phyloP scores from a whole-genome alignment of 768 basidiomycete species.

The Plicaturopsis crispa region DNA sequence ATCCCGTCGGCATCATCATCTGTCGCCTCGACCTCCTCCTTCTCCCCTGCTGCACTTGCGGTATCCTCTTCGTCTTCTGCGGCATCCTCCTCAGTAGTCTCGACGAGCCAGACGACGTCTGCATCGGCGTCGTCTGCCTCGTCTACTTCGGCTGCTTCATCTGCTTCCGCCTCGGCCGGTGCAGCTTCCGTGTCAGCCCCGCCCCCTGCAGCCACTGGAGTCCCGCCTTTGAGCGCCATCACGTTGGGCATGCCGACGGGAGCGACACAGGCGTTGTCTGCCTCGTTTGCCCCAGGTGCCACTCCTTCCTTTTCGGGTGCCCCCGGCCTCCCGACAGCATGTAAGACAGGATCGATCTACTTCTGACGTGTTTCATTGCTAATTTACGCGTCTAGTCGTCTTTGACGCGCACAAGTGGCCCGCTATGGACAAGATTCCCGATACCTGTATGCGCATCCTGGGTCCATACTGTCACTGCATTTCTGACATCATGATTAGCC shows the following conservation, averaged over 20 bases:
- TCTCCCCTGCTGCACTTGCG: constrained; percentile 3
- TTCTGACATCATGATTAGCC: too few relatives aligned
- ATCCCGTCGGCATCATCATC: constrained; percentile 6
- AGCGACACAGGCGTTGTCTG: constrained; percentile 37
- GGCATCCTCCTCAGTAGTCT: constrained; percentile 2
- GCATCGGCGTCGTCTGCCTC: constrained; percentile 2
- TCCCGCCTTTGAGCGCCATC: constrained; percentile 54
- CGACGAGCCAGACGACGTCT: not conserved
- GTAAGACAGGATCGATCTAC: constrained; percentile 28
- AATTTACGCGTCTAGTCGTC: constrained; percentile 27
- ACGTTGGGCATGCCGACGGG: constrained; percentile 57
- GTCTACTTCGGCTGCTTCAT: constrained; percentile 9
- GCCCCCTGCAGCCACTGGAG: constrained; percentile 18
- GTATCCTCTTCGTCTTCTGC: constrained; percentile 7
- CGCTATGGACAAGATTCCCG: constrained; percentile 48
- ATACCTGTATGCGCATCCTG: constrained; percentile 38
- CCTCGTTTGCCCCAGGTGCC: constrained; percentile 53
- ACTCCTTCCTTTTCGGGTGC: constrained; percentile 58
- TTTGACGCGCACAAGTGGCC: constrained; percentile 52
- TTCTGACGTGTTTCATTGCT: constrained; percentile 2
- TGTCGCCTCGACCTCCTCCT: not conserved
- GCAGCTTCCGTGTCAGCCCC: constrained; percentile 9
- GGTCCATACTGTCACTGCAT: too few relatives aligned
- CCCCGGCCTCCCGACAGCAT: constrained; percentile 55
- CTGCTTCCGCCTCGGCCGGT: constrained; percentile 8